A percentile compares a stretch with the other conserved stretches of the same genome.
Evolutionary conservation across 495 filamentous ascomycete genomes (phyloP).

Genomic region (Glarea lozoyensis): DNA sequence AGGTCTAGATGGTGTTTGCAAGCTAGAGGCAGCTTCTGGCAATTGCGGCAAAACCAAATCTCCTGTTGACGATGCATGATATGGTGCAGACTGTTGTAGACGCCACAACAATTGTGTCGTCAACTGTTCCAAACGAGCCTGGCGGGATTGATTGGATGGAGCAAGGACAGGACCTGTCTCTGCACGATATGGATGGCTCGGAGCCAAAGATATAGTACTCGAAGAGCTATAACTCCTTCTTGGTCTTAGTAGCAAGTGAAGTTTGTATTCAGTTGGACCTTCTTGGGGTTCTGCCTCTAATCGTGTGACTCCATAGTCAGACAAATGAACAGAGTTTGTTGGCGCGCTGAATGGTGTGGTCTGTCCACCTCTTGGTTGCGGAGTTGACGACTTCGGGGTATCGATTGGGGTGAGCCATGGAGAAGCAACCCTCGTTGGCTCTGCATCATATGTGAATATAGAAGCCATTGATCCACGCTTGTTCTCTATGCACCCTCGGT

Average conservation of each 20-base stretch:
- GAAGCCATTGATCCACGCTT: conserved; percentile 71
- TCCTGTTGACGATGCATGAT: conserved; percentile 67
- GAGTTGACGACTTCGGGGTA: conserved; percentile 17
- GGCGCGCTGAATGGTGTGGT: conserved; percentile 14
- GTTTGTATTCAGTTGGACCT: conserved; percentile 91
- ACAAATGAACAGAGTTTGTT: conserved; percentile 43
- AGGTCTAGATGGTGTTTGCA: conserved; percentile 47
- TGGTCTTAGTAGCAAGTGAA: conserved; percentile 80
- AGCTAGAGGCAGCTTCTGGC: conserved; percentile 49
- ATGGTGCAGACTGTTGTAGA: conserved; percentile 86
- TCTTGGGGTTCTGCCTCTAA: conserved; percentile 88
- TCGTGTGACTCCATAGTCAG: conserved; percentile 64
- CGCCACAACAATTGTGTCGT: conserved; percentile 95
- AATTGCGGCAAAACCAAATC: conserved; percentile 65
- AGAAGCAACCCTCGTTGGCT: conserved; percentile 78
- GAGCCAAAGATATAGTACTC: conserved; percentile 51
- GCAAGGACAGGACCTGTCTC: conserved; percentile 23
- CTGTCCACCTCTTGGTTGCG: conserved; percentile 7
- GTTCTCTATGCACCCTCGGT: too few relatives aligned
- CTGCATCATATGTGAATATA: conserved; percentile 89
- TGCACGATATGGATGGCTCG: conserved; percentile 10
- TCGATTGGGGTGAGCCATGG: conserved; percentile 59
- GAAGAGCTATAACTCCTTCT: conserved; percentile 60
- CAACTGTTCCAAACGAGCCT: conserved; percentile 78
- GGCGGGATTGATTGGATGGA: conserved; percentile 52